These are phyloP conservation scores for Oryza longistaminata DNA, from an alignment of 176 grass and related monocot species.

Conservation along the genomic window DNA sequence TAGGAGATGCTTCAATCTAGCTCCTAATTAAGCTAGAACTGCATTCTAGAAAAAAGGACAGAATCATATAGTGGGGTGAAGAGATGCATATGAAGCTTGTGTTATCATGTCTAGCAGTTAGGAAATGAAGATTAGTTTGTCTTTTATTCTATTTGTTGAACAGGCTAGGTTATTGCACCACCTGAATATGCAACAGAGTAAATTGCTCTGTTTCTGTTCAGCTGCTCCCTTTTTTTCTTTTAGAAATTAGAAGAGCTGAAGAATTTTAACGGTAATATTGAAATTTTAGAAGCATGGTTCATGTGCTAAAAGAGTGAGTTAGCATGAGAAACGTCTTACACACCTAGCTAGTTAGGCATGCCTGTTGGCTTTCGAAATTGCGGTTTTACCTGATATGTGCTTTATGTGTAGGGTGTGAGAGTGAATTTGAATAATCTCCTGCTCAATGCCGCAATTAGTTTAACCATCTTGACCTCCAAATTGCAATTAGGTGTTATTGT, in stretches of 20 bases:
- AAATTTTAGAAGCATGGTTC: background rate
- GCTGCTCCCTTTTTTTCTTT: background rate
- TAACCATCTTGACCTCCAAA: conserved; percentile 17
- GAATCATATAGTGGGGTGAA: background rate
- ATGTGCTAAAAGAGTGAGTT: background rate
- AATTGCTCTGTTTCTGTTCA: background rate
- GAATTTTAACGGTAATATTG: background rate
- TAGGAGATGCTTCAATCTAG: background rate
- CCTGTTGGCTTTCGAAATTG: background rate
- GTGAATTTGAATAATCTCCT: conserved; percentile 21
- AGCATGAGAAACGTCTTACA: conserved; percentile 3
- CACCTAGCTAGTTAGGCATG: background rate
- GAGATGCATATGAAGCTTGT: background rate
- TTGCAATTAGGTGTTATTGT: background rate
- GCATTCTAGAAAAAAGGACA: background rate
- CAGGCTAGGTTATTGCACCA: background rate
- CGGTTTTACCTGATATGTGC: background rate
- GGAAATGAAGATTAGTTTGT: background rate
- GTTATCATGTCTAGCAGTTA: background rate
- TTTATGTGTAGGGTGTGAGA: background rate
- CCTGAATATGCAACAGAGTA: background rate
- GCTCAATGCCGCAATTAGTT: background rate
- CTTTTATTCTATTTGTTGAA: background rate
- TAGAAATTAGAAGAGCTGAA: background rate
- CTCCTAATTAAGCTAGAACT: background rate